Conservation (phyloP, 345 rosid genomes). For the Ceriops tagal region DNA sequence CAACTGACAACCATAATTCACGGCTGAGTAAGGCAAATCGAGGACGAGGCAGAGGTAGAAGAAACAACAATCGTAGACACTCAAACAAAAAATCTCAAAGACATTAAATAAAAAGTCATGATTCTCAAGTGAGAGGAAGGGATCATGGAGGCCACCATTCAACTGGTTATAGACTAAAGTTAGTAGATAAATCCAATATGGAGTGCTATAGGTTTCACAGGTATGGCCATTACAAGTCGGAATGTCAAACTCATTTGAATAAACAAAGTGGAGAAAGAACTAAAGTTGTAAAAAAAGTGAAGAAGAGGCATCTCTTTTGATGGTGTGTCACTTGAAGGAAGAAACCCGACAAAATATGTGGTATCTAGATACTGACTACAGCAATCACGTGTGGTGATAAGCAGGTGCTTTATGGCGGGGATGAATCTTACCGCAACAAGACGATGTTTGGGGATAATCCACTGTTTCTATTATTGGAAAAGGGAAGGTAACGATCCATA, state of each 20-base stretch:
- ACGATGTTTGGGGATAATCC: conserved; percentile 4
- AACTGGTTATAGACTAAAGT: no score
- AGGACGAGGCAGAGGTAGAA: neutral
- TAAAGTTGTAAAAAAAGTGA: neutral
- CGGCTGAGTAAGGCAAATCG: neutral
- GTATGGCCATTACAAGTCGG: no score
- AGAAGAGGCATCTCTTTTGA: neutral
- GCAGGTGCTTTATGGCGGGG: neutral
- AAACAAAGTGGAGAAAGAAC: no score
- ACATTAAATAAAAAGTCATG: neutral
- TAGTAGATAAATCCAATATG: no score
- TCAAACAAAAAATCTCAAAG: neutral
- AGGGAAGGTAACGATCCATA: neutral
- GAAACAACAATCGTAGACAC: neutral
- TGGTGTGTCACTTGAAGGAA: neutral
- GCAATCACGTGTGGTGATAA: neutral
- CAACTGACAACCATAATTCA: neutral
- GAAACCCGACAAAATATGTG: neutral
- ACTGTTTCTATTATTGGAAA: conserved; percentile 1
- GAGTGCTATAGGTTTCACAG: no score
- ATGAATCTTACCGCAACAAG: neutral
- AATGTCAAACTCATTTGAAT: no score
- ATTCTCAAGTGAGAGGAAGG: neutral
- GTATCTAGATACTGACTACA: neutral
- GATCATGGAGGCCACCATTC: no score